Conservation (phyloP, 2,329 filamentous ascomycete genomes). For the Claviceps purpurea region DNA sequence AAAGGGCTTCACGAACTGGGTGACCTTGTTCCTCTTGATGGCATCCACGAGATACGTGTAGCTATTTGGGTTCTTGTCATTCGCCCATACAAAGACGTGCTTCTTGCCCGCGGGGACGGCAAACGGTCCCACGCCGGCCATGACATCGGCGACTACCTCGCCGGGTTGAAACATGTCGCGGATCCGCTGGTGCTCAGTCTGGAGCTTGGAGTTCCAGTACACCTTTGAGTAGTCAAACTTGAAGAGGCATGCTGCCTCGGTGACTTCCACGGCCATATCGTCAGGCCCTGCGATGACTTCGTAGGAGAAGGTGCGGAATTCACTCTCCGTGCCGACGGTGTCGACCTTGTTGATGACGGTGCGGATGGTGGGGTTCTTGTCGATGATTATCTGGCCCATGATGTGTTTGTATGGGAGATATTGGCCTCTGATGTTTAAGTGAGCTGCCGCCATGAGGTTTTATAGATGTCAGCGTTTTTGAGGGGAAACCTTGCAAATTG, state of each 20-base stretch:
- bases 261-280: slow-evolving; percentile 71
- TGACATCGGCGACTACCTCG: slow-evolving; percentile 87
- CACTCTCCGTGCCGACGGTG: slow-evolving; percentile 70
- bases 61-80: slow-evolving; percentile 90
- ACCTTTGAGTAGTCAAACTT: slow-evolving; percentile 90
- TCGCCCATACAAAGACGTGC: slow-evolving; percentile 86
- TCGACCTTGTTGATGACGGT: slow-evolving; percentile 96
- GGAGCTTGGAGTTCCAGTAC: slow-evolving; percentile 92
- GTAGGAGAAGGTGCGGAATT: slow-evolving; percentile 86
- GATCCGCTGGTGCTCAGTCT: slow-evolving; percentile 76
- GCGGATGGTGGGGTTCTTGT: slow-evolving; percentile 70
- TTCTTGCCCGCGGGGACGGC: slow-evolving; percentile 84
- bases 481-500: background rate
- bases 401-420: slow-evolving; percentile 78
- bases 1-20: slow-evolving; percentile 60
- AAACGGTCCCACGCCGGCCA: slow-evolving; percentile 95
- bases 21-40: slow-evolving; percentile 63
- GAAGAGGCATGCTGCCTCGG: slow-evolving; percentile 76
- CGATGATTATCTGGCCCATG: slow-evolving; percentile 72
- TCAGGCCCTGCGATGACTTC: slow-evolving; percentile 75
- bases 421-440: slow-evolving; percentile 75
- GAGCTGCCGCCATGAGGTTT: slow-evolving; percentile 37
- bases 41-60: slow-evolving; percentile 59
- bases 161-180: slow-evolving; percentile 65
- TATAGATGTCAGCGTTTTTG: slow-evolving; percentile 1